Conservation (phyloP, 495 filamentous ascomycete species). For the Poronia punctata region DNA sequence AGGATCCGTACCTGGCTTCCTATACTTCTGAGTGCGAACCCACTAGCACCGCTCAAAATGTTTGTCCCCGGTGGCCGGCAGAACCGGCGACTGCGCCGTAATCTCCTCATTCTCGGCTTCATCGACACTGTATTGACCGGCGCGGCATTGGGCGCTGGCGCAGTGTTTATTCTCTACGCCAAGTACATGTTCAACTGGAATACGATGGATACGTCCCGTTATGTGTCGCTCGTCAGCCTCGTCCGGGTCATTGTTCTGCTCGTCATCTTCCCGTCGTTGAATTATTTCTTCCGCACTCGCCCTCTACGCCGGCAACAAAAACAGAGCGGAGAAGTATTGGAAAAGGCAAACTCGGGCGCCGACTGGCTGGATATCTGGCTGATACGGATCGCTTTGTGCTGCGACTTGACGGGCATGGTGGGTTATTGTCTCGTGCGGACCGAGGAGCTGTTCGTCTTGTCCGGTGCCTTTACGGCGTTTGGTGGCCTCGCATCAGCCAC, state of each 20-base stretch:
- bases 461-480: slow-evolving; percentile 63
- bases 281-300: slow-evolving; percentile 57
- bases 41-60: slow-evolving; percentile 69
- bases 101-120: slow-evolving; percentile 69
- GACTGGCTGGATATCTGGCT: slow-evolving; percentile 71
- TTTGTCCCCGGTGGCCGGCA: slow-evolving; percentile 63
- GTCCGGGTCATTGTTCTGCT: slow-evolving; percentile 69
- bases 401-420: slow-evolving; percentile 69
- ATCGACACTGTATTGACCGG: slow-evolving; percentile 76
- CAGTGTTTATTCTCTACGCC: slow-evolving; percentile 72
- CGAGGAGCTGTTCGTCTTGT: slow-evolving; percentile 51
- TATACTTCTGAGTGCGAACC: slow-evolving; percentile 38
- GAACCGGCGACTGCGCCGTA: slow-evolving; percentile 59
- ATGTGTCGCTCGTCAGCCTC: slow-evolving; percentile 68
- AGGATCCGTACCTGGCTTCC: slow-evolving; percentile 34
- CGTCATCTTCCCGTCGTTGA: slow-evolving; percentile 63
- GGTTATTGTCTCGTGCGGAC: slow-evolving; percentile 61
- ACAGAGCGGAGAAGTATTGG: slow-evolving; percentile 18
- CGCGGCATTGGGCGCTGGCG: slow-evolving; percentile 71
- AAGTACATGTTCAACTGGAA: slow-evolving; percentile 75
- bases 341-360: slow-evolving; percentile 56
- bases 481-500: slow-evolving; percentile 83
- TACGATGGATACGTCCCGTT: slow-evolving; percentile 66
- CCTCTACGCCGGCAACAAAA: slow-evolving; percentile 25
- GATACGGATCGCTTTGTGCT: slow-evolving; percentile 67